Percentiles rank a stretch among this genome's conserved stretches.
phyloP scores from a whole-genome alignment of 768 basidiomycete species.

The Lyophyllum decastes region DNA sequence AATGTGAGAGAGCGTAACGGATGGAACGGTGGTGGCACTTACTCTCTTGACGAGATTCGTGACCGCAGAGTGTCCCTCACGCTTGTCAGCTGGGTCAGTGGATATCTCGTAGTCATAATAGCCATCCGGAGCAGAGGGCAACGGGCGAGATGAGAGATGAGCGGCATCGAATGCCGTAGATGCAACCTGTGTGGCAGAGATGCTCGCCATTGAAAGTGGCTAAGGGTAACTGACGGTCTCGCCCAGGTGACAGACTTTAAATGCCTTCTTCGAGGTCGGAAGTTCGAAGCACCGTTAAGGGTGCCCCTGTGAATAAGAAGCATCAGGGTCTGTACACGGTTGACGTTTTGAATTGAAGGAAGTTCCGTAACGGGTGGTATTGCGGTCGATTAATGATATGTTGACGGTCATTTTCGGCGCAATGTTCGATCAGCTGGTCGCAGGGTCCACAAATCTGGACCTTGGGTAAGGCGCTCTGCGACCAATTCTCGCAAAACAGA shows the following conservation, averaged over 20 bases:
- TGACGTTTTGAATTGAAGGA: too few species aligned
- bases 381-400: too few species aligned
- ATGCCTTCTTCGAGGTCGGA: background rate
- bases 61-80: slow-evolving; percentile 35
- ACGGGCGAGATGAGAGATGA: slow-evolving; percentile 35
- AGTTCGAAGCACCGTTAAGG: too few species aligned
- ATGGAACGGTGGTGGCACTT: background rate
- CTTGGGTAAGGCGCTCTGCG: too few species aligned
- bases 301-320: too few species aligned
- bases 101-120: slow-evolving; percentile 44
- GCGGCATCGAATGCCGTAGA: slow-evolving; percentile 31
- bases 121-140: slow-evolving; percentile 43
- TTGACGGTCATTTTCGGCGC: too few species aligned
- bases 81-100: slow-evolving; percentile 24
- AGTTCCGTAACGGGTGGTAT: too few species aligned
- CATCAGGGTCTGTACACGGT: too few species aligned
- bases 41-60: slow-evolving; percentile 32
- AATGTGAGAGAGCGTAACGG: background rate
- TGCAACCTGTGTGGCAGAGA: slow-evolving; percentile 26
- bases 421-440: too few species aligned
- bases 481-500: too few species aligned
- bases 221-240: too few species aligned
- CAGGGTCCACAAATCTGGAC: too few species aligned
- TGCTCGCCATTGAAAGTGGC: slow-evolving; percentile 17
- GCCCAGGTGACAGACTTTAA: background rate